Evolutionary conservation across 2,329 filamentous ascomycete species (phyloP).

Genomic region (Epichloe brachyelytri): DNA sequence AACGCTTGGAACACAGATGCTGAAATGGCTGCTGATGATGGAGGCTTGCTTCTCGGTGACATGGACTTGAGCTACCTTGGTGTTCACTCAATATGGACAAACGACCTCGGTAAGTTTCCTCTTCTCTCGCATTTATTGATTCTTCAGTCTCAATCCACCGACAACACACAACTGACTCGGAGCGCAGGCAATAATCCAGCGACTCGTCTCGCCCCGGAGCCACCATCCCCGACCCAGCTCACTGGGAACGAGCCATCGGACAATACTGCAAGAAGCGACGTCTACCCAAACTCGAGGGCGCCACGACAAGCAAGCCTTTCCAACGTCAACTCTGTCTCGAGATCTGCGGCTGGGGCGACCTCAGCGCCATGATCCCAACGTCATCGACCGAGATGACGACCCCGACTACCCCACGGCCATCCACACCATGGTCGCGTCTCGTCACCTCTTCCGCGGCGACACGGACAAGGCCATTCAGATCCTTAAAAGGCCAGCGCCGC

Average conservation of each 20-base stretch:
- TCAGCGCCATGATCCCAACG: constrained; percentile 31
- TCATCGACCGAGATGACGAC: constrained; percentile 27
- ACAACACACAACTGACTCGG: constrained; percentile 6
- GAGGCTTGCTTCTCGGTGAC: constrained; percentile 55
- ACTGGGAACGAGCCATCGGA: constrained; percentile 51
- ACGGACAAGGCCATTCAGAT: constrained; percentile 56
- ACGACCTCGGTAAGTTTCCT: constrained; percentile 43
- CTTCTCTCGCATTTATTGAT: not conserved
- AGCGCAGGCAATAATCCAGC: constrained; percentile 33
- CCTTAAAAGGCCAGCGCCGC: constrained; percentile 53
- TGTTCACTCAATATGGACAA: constrained; percentile 58
- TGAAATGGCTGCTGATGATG: constrained; percentile 48
- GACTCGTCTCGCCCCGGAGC: constrained; percentile 33
- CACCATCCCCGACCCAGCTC: constrained; percentile 31
- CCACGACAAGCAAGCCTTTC: constrained; percentile 49
- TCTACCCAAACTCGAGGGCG: constrained; percentile 50
- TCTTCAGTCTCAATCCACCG: not conserved
- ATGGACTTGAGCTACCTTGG: constrained; percentile 68
- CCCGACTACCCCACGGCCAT: constrained; percentile 38
- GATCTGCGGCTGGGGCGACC: constrained; percentile 59
- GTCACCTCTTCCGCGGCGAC: constrained; percentile 62
- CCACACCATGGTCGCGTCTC: constrained; percentile 63
- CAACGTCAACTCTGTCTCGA: constrained; percentile 65
- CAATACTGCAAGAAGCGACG: constrained; percentile 50
- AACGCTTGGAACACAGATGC: constrained; percentile 31